These are phyloP conservation scores for Prunella vulgaris DNA, from an alignment of 257 asterid species.

Conservation along the genomic window DNA sequence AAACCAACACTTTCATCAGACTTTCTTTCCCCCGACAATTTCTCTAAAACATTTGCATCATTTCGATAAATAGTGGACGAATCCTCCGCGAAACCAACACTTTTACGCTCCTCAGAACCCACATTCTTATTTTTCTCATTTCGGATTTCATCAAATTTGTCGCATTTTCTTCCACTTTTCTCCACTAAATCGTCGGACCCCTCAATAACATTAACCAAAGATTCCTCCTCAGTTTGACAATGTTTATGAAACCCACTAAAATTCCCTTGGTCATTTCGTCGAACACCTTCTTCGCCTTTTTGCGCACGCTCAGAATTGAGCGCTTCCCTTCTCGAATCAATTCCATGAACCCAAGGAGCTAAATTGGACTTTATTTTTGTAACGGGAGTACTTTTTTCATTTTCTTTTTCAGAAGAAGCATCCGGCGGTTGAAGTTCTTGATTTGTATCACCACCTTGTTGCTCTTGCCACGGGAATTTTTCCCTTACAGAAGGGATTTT, in stretches of 20 bases:
- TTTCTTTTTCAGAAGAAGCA: conserved; percentile 25
- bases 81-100: conserved; percentile 1
- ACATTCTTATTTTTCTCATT: too few species aligned
- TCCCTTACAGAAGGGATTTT: conserved; percentile 50
- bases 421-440: conserved; percentile 29
- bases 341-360: conserved; percentile 79
- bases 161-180: too few species aligned
- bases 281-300: conserved; percentile 16
- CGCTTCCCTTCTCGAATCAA: conserved; percentile 25
- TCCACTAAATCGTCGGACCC: conserved; percentile 19
- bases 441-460: conserved; percentile 15
- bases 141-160: conserved; percentile 13
- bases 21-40: not conserved
- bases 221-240: conserved; percentile 17
- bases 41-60: conserved; percentile 10
- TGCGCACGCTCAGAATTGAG: conserved; percentile 22
- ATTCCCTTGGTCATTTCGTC: not conserved
- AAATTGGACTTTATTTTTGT: conserved; percentile 32
- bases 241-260: conserved; percentile 20
- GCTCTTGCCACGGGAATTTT: conserved; percentile 72
- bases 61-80: conserved; percentile 15
- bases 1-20: not conserved
- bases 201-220: conserved; percentile 15
- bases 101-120: not conserved
- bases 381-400: conserved; percentile 18